Percentiles rank a stretch among this genome's conserved stretches.
These are phyloP conservation scores for Trametes elegans DNA, from an alignment of 768 basidiomycete species.

Conservation along the genomic window DNA sequence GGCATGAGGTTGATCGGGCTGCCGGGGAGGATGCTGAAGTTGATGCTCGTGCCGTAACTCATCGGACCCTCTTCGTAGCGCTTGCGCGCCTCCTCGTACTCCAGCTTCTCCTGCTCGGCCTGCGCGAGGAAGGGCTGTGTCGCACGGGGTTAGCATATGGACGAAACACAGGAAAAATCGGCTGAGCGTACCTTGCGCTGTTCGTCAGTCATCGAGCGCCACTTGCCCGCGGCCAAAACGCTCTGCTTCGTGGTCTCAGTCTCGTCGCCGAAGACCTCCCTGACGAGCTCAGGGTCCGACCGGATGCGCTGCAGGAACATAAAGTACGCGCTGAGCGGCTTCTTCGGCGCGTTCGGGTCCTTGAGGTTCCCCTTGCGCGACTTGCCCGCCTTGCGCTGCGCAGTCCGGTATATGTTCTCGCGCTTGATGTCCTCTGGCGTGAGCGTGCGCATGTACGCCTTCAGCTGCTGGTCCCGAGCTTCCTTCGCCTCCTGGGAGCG, in stretches of 20 bases:
- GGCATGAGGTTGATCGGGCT: conserved; percentile 50
- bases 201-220: conserved; percentile 90
- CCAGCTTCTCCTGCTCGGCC: conserved; percentile 93
- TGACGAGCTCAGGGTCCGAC: conserved; percentile 70
- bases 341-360: conserved; percentile 96
- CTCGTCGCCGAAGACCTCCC: conserved; percentile 83
- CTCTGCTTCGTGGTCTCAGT: conserved; percentile 94
- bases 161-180: conserved; percentile 1
- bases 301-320: conserved; percentile 93
- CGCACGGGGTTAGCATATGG: conserved; percentile 16
- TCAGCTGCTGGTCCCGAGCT: conserved; percentile 75
- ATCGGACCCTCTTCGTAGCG: conserved; percentile 83
- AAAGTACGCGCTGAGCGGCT: conserved; percentile 91
- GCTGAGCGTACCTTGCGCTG: conserved; percentile 75
- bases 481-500: conserved; percentile 86
- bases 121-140: conserved; percentile 85
- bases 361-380: conserved; percentile 93
- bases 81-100: conserved; percentile 83
- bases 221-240: conserved; percentile 88
- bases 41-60: conserved; percentile 69
- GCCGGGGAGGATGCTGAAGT: conserved; percentile 74
- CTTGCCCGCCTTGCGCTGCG: conserved; percentile 91
- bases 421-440: conserved; percentile 94
- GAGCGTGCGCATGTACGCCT: conserved; percentile 82
- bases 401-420: conserved; percentile 88